Conservation (phyloP, 768 basidiomycete genomes). For the Cyclocybe aegerita region DNA sequence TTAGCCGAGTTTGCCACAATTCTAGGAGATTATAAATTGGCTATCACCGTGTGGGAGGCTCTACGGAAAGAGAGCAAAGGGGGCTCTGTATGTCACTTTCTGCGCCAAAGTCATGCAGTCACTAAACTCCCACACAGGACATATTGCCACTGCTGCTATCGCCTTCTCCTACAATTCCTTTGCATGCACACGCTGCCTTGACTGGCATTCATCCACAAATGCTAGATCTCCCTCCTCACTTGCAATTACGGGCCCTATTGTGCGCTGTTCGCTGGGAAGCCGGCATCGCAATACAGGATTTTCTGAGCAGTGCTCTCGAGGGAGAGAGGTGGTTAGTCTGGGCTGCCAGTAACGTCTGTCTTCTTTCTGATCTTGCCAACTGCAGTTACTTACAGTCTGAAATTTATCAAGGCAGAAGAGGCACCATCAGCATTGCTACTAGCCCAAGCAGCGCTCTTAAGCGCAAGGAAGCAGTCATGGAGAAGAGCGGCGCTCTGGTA, state of each 20-base stretch:
- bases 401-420: slow-evolving; percentile 69
- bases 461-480: slow-evolving; percentile 51
- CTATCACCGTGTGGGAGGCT: slow-evolving; percentile 81
- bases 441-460: slow-evolving; percentile 77
- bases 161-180: slow-evolving; percentile 58
- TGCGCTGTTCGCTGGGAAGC: slow-evolving; percentile 80
- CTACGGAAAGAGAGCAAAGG: slow-evolving; percentile 84
- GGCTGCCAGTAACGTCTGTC: slow-evolving; percentile 78
- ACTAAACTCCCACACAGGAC: slow-evolving; percentile 49
- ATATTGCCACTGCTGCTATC: slow-evolving; percentile 74
- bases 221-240: slow-evolving; percentile 55
- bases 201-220: slow-evolving; percentile 41
- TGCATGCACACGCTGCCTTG: slow-evolving; percentile 65
- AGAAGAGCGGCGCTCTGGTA: slow-evolving; percentile 81
- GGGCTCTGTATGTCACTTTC: slow-evolving; percentile 64
- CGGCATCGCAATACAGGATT: slow-evolving; percentile 57
- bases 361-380: neutral
- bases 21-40: slow-evolving; percentile 86
- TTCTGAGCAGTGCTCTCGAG: slow-evolving; percentile 56
- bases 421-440: slow-evolving; percentile 75
- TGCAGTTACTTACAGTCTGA: slow-evolving; percentile 19
- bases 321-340: slow-evolving; percentile 86
- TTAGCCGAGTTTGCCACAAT: slow-evolving; percentile 95
- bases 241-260: slow-evolving; percentile 66
- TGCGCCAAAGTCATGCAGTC: neutral